Percentiles rank a stretch among this genome's conserved stretches.
Evolutionary conservation across 805 yeast species (phyloP).

Genomic region (Maudiozyma turicensis): DNA sequence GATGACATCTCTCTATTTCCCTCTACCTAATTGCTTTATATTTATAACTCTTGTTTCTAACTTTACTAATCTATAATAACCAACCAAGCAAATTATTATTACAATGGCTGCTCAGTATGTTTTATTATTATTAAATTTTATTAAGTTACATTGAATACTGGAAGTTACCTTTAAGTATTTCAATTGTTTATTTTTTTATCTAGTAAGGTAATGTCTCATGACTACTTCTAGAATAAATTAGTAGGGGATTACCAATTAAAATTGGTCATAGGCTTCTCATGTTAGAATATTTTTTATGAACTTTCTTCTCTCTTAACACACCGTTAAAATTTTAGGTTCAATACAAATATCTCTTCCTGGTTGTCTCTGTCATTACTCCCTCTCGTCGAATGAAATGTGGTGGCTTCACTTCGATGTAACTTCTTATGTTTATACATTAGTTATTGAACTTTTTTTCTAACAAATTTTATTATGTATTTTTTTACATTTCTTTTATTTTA

Average conservation of each 20-base stretch:
- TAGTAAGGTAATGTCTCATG: background rate
- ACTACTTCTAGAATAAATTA: background rate
- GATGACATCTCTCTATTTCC: too few relatives aligned
- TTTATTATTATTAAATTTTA: background rate
- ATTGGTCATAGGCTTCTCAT: constrained; percentile 21
- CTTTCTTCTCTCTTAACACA: constrained; percentile 4
- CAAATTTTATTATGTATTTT: constrained; percentile 3
- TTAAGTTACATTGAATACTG: constrained; percentile 9
- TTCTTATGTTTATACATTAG: constrained; percentile 10
- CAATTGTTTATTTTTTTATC: background rate
- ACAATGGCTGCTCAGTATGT: constrained; percentile 34
- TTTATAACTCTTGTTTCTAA: background rate
- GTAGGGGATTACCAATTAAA: constrained; percentile 25
- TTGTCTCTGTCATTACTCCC: constrained; percentile 29
- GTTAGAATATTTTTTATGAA: constrained; percentile 8
- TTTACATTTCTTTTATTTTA: constrained; percentile 4
- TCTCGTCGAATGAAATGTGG: constrained; percentile 33
- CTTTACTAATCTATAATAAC: background rate
- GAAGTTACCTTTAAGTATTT: background rate
- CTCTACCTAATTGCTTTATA: background rate
- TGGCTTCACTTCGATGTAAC: constrained; percentile 33
- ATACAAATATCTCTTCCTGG: constrained; percentile 13
- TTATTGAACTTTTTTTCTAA: constrained; percentile 6
- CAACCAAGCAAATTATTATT: constrained; percentile 14
- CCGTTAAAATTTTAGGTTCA: constrained; percentile 4